These are phyloP conservation scores for Prorocentrum cordatum DNA, from an alignment of 169 alveolate species.

Conservation along the genomic window DNA sequence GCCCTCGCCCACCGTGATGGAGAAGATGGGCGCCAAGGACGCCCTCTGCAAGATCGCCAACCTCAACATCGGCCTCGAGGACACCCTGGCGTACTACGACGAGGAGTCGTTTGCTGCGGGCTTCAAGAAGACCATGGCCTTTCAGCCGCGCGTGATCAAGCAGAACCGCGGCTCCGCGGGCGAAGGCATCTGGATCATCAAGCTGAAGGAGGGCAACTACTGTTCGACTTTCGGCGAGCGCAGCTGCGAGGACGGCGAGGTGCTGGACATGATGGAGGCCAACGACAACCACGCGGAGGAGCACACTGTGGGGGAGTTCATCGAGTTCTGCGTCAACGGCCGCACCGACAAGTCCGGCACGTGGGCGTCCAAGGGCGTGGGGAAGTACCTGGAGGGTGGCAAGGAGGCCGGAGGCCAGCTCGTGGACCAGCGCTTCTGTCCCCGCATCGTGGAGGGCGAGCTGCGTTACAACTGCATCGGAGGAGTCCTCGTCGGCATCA, in stretches of 20 bases:
- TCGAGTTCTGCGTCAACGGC: conserved; percentile 27
- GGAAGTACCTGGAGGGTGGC: background rate
- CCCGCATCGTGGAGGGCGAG: background rate
- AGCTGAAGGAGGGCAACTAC: background rate
- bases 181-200: conserved; percentile 28
- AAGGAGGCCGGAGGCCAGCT: background rate
- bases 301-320: conserved; percentile 15
- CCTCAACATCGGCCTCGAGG: background rate
- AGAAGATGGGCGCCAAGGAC: conserved; percentile 33
- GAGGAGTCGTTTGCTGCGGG: conserved; percentile 9
- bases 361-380: conserved; percentile 3
- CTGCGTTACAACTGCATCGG: background rate
- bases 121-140: conserved; percentile 24
- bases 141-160: conserved; percentile 25
- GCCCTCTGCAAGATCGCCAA: conserved; percentile 28
- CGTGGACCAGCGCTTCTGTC: background rate
- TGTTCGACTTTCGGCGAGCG: background rate
- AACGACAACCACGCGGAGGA: background rate
- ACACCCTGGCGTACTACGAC: conserved; percentile 4
- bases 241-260: background rate
- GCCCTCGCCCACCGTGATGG: conserved; percentile 6
- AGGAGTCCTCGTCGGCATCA: background rate
- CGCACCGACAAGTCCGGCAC: conserved; percentile 20
- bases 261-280: background rate
- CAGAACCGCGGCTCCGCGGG: conserved; percentile 14